A percentile compares a stretch with the other conserved stretches of the same genome.
Evolutionary conservation across 805 yeast genomes (phyloP).

Genomic region (Pachysolen tannophilus): DNA sequence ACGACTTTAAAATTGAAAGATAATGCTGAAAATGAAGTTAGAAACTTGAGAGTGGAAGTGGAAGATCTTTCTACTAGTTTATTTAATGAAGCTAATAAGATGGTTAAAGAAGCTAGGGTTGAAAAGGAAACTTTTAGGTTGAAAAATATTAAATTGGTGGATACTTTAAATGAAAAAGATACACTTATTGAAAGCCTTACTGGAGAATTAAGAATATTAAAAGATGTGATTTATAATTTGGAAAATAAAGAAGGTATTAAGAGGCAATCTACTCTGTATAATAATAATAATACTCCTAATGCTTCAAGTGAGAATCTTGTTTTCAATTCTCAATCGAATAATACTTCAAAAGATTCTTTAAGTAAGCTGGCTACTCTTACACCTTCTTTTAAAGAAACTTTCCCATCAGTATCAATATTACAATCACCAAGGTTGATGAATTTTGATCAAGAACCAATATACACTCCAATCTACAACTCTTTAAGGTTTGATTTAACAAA

Average conservation of each 20-base stretch:
- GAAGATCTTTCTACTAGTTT: conserved; percentile 73
- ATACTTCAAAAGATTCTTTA: background rate
- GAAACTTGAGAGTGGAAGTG: conserved; percentile 59
- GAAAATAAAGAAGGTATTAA: conserved; percentile 31
- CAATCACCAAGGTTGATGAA: conserved; percentile 9
- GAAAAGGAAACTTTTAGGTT: conserved; percentile 53
- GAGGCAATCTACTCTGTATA: conserved; percentile 12
- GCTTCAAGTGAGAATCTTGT: conserved; percentile 4
- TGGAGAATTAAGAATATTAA: conserved; percentile 61
- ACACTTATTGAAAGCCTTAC: conserved; percentile 54
- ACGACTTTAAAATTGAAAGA: conserved; percentile 24
- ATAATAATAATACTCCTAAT: conserved; percentile 9
- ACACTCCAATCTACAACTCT: conserved; percentile 23
- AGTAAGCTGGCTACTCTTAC: conserved; percentile 5
- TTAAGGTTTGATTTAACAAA: conserved; percentile 35
- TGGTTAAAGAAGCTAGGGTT: conserved; percentile 74
- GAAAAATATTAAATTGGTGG: conserved; percentile 46
- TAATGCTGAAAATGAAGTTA: conserved; percentile 51
- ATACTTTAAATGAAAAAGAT: conserved; percentile 62
- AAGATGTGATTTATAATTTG: conserved; percentile 46
- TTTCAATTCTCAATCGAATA: conserved; percentile 1
- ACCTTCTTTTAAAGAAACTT: background rate
- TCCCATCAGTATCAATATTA: conserved; percentile 6
- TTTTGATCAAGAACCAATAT: conserved; percentile 18
- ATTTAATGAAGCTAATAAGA: conserved; percentile 76